phyloP scores from a whole-genome alignment of 2,329 filamentous ascomycete species.

The Xylariaceae sp. region DNA sequence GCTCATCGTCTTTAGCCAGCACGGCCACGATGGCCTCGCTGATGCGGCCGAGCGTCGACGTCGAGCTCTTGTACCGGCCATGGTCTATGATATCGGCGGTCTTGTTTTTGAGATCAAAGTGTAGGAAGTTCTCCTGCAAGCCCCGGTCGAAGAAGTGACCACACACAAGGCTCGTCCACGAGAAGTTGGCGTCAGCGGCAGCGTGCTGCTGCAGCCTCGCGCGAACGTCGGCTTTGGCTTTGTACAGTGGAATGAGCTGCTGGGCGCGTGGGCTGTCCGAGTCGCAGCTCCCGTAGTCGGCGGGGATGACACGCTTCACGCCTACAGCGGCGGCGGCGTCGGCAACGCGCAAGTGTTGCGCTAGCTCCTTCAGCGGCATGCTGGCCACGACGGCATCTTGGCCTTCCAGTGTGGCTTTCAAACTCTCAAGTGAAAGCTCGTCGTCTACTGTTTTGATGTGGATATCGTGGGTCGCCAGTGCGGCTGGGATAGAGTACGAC shows the following conservation, averaged over 20 bases:
- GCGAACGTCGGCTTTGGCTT: slow-evolving; percentile 45
- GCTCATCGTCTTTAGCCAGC: slow-evolving; percentile 35
- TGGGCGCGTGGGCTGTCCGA: slow-evolving; percentile 43
- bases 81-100: slow-evolving; percentile 46
- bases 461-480: not conserved
- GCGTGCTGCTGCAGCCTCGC: slow-evolving; percentile 41
- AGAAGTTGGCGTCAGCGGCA: slow-evolving; percentile 35
- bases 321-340: slow-evolving; percentile 46
- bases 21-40: slow-evolving; percentile 45
- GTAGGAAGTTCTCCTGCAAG: slow-evolving; percentile 45
- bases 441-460: slow-evolving; percentile 42
- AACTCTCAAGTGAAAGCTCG: slow-evolving; percentile 39
- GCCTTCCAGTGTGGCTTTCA: slow-evolving; percentile 42
- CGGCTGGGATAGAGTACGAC: not conserved
- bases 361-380: slow-evolving; percentile 42
- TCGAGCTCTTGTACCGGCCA: slow-evolving; percentile 43
- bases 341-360: slow-evolving; percentile 45
- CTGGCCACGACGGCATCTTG: slow-evolving; percentile 48
- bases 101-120: slow-evolving; percentile 42
- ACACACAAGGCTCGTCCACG: slow-evolving; percentile 48
- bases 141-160: slow-evolving; percentile 54
- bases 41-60: slow-evolving; percentile 45
- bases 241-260: slow-evolving; percentile 47
- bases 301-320: slow-evolving; percentile 48
- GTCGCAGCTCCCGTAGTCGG: slow-evolving; percentile 51